Conservation (phyloP, 1,284 basidiomycete genomes). For the Fomitopsis pinicola region DNA sequence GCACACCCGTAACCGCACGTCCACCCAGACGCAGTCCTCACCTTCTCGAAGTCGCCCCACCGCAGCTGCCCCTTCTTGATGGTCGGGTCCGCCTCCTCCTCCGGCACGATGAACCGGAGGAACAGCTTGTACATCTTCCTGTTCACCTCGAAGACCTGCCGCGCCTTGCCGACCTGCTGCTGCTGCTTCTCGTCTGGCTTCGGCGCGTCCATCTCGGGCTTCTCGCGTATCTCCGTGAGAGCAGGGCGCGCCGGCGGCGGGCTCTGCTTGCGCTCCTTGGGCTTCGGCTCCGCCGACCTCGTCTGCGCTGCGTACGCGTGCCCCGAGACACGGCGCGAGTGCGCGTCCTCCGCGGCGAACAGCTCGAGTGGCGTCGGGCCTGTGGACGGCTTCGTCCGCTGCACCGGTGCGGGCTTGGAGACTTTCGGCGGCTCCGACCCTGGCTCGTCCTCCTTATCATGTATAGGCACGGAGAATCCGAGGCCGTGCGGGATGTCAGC, state of each 20-base stretch:
- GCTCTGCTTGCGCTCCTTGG: not conserved
- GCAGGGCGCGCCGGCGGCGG: not conserved
- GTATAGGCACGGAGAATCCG: not conserved
- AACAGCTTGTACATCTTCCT: conserved; percentile 1
- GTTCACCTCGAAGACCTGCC: not conserved
- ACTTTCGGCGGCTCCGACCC: not conserved
- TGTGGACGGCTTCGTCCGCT: not conserved
- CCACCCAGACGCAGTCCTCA: not conserved
- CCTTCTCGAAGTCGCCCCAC: conserved; percentile 1
- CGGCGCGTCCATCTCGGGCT: not conserved
- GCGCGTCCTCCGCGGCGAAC: not conserved
- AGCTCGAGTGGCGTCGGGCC: not conserved
- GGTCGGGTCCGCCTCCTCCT: not conserved
- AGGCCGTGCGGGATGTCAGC: not conserved
- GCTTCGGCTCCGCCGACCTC: not conserved
- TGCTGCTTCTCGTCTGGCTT: not conserved
- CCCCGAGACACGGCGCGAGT: not conserved
- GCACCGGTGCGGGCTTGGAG: not conserved
- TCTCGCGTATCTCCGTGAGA: not conserved
- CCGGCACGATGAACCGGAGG: not conserved
- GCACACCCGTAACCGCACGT: not conserved
- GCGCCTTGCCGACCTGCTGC: not conserved
- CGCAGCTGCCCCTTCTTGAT: conserved; percentile 1
- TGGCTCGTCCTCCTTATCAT: not conserved
- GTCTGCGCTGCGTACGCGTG: not conserved